Conservation (phyloP, 805 yeast species). For the Metschnikowia henanensis region DNA sequence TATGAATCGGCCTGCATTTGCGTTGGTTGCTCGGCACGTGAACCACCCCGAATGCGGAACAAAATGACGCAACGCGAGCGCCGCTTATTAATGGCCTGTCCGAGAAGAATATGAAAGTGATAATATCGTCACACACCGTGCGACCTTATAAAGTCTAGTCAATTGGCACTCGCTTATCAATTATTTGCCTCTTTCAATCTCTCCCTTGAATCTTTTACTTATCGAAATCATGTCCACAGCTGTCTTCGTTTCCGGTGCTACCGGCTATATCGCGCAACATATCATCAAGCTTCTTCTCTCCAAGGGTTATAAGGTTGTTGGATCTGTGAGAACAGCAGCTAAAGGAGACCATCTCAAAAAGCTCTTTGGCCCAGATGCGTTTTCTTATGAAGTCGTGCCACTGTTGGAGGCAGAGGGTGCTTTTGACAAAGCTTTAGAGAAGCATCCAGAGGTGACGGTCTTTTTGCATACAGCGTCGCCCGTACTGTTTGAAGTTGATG, state of each 20-base stretch:
- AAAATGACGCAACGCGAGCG: no score
- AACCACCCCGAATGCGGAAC: no score
- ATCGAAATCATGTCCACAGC: neutral
- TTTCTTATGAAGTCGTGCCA: constrained; percentile 20
- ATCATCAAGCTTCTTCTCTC: constrained; percentile 36
- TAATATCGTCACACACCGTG: no score
- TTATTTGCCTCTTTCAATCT: no score
- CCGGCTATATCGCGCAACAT: constrained; percentile 53
- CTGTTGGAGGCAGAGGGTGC: constrained; percentile 26
- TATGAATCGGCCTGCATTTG: no score
- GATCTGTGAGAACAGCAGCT: constrained; percentile 44
- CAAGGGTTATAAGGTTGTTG: constrained; percentile 43
- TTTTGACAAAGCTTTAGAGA: constrained; percentile 27
- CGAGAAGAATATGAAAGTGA: no score
- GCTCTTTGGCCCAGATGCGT: constrained; percentile 2
- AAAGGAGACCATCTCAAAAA: constrained; percentile 32
- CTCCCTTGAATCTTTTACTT: no score
- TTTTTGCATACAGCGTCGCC: constrained; percentile 39
- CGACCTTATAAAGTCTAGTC: no score
- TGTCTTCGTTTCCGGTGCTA: constrained; percentile 48
- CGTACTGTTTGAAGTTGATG: constrained; percentile 20
- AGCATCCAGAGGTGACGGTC: constrained; percentile 26
- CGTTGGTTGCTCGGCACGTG: no score
- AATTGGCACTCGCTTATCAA: no score
- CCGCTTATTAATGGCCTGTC: no score